Conservation (phyloP, 208 protist genomes). For the Trypanosoma brucei region DNA sequence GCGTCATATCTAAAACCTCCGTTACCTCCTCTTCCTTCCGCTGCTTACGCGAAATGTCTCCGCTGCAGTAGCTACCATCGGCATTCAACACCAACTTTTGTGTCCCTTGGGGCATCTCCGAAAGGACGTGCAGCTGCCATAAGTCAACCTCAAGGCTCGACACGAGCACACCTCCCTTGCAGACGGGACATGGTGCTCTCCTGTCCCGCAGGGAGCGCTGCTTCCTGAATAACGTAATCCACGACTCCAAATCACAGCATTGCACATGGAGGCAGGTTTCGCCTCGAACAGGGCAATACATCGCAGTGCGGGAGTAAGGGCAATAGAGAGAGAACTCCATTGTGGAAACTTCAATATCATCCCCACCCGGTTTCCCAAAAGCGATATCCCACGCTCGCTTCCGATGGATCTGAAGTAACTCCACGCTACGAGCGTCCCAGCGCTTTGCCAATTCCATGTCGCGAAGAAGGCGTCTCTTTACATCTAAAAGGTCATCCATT, state of each 20-base stretch:
- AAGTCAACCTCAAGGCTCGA: conserved; percentile 79
- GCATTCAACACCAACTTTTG: conserved; percentile 71
- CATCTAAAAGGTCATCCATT: conserved; percentile 21
- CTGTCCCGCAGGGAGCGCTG: conserved; percentile 80
- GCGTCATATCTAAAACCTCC: conserved; percentile 39
- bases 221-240: conserved; percentile 76
- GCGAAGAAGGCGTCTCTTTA: conserved; percentile 51
- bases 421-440: not conserved
- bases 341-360: conserved; percentile 60
- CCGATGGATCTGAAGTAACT: conserved; percentile 45
- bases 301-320: conserved; percentile 73
- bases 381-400: conserved; percentile 52
- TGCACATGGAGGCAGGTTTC: conserved; percentile 77
- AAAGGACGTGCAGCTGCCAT: conserved; percentile 71
- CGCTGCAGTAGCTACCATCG: conserved; percentile 71
- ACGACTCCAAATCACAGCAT: conserved; percentile 89
- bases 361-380: conserved; percentile 42
- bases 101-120: conserved; percentile 72
- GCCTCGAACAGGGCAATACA: conserved; percentile 69
- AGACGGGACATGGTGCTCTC: conserved; percentile 79
- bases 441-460: conserved; percentile 22
- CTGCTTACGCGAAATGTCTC: conserved; percentile 55
- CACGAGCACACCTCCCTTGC: conserved; percentile 64
- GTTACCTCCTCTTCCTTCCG: conserved; percentile 44
- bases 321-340: conserved; percentile 85